Evolutionary conservation across 2,329 filamentous ascomycete species (phyloP).

Genomic region (Pseudocercospora macadamiae): DNA sequence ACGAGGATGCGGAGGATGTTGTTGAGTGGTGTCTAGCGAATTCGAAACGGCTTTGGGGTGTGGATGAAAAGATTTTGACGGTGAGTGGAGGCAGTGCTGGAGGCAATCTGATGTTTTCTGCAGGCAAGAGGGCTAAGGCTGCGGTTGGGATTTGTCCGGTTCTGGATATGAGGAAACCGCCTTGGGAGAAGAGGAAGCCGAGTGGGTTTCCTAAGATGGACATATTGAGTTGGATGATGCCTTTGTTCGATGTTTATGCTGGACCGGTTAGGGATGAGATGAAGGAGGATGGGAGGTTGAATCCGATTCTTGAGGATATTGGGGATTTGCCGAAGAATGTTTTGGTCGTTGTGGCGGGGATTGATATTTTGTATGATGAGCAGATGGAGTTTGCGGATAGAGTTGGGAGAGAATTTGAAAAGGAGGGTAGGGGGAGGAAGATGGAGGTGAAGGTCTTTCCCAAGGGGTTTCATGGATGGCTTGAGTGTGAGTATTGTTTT

Average conservation of each 20-base stretch:
- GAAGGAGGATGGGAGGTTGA: constrained; percentile 41
- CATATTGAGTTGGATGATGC: constrained; percentile 43
- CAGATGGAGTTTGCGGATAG: constrained; percentile 45
- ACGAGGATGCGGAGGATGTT: constrained; percentile 50
- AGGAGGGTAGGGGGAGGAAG: constrained; percentile 29
- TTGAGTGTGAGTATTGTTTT: constrained; percentile 16
- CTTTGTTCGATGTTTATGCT: constrained; percentile 51
- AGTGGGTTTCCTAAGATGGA: constrained; percentile 42
- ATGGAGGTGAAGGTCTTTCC: constrained; percentile 35
- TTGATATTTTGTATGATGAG: constrained; percentile 49
- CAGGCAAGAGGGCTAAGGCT: constrained; percentile 39
- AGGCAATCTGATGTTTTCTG: constrained; percentile 47
- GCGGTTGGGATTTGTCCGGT: constrained; percentile 46
- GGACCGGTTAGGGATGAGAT: constrained; percentile 36
- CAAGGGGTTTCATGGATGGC: constrained; percentile 39
- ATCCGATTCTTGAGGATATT: constrained; percentile 41
- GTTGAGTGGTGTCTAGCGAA: constrained; percentile 47
- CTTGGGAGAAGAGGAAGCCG: constrained; percentile 46
- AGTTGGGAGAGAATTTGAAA: constrained; percentile 35
- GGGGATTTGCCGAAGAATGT: constrained; percentile 44
- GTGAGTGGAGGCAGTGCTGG: constrained; percentile 51
- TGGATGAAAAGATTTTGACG: constrained; percentile 48
- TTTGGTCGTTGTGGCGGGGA: constrained; percentile 44
- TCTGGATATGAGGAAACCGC: constrained; percentile 46
- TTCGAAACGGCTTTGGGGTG: constrained; percentile 41